phyloP scores from a whole-genome alignment of 805 yeast genomes.

The Starmerella bombi region DNA sequence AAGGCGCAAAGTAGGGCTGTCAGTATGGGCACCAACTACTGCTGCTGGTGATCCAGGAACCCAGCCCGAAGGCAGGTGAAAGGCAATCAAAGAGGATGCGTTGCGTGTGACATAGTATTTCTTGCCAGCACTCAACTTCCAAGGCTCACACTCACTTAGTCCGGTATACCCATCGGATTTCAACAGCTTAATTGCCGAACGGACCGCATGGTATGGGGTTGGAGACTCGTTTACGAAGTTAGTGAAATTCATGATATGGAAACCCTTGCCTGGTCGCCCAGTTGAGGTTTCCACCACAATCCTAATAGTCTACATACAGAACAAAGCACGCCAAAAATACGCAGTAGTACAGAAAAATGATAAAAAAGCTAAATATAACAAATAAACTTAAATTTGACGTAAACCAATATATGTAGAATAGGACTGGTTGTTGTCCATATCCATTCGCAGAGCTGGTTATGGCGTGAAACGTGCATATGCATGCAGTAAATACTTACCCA shows the following conservation, averaged over 20 bases:
- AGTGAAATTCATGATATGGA: constrained; percentile 9
- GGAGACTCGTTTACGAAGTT: constrained; percentile 72
- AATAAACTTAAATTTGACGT: too few species aligned
- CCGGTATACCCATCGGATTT: constrained; percentile 54
- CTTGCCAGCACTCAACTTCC: constrained; percentile 48
- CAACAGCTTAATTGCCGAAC: constrained; percentile 44
- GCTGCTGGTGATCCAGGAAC: constrained; percentile 69
- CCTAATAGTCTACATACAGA: too few species aligned
- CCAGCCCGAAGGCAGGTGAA: constrained; percentile 64
- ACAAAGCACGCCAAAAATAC: too few species aligned
- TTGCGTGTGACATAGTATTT: constrained; percentile 83
- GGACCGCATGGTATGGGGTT: constrained; percentile 88
- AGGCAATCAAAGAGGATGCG: constrained; percentile 77
- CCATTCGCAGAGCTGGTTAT: too few species aligned
- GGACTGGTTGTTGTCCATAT: too few species aligned
- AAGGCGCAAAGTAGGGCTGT: constrained; percentile 79
- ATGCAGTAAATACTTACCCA: not conserved
- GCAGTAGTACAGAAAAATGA: too few species aligned
- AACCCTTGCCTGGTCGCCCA: too few species aligned
- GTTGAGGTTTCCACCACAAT: too few species aligned
- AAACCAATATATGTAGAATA: too few species aligned
- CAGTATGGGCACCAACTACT: constrained; percentile 92
- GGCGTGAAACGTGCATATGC: too few species aligned
- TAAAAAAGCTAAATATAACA: too few species aligned
- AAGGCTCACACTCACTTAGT: constrained; percentile 53